Conservation (phyloP, 129 eudicot genomes). For the Flaveria sonorensis region DNA sequence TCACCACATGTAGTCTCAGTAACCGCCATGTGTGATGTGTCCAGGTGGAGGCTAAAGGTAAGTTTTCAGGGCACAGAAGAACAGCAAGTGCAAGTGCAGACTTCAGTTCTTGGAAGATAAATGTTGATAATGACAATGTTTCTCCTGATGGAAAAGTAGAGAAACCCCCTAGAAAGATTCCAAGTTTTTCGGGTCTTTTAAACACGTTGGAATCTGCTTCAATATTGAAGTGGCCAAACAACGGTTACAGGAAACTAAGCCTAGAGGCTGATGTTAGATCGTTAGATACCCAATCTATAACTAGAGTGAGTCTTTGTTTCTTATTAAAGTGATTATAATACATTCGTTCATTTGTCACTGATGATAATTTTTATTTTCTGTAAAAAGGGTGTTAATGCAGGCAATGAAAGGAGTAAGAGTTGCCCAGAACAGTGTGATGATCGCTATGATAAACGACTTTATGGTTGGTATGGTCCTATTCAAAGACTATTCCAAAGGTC, state of each 20-base stretch:
- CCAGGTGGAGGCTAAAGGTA: slow-evolving; percentile 47
- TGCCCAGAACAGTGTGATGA: slow-evolving; percentile 56
- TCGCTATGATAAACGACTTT: slow-evolving; percentile 54
- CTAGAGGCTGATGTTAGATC: slow-evolving; percentile 48
- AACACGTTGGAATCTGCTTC: slow-evolving; percentile 65
- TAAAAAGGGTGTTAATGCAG: slow-evolving; percentile 44
- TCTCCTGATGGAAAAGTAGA: slow-evolving; percentile 32
- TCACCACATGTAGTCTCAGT: slow-evolving; percentile 1
- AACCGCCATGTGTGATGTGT: background rate
- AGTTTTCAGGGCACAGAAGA: slow-evolving; percentile 65
- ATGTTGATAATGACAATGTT: slow-evolving; percentile 41
- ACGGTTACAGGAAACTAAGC: slow-evolving; percentile 68
- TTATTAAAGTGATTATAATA: background rate
- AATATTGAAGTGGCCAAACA: slow-evolving; percentile 62
- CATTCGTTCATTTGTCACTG: background rate
- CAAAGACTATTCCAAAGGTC: slow-evolving; percentile 76
- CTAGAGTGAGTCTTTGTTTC: slow-evolving; percentile 42
- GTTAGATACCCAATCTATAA: slow-evolving; percentile 39
- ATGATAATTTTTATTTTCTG: slow-evolving; percentile 3
- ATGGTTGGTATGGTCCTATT: slow-evolving; percentile 71
- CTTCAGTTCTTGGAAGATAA: slow-evolving; percentile 63
- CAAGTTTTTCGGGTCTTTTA: slow-evolving; percentile 65
- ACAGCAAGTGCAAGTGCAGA: slow-evolving; percentile 86
- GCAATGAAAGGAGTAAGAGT: slow-evolving; percentile 59
- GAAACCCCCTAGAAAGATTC: slow-evolving; percentile 67